A percentile compares a stretch with the other conserved stretches of the same genome.
These are phyloP conservation scores for Cercospora zeae-maydis DNA, from an alignment of 2,329 filamentous ascomycete species.

Conservation along the genomic window DNA sequence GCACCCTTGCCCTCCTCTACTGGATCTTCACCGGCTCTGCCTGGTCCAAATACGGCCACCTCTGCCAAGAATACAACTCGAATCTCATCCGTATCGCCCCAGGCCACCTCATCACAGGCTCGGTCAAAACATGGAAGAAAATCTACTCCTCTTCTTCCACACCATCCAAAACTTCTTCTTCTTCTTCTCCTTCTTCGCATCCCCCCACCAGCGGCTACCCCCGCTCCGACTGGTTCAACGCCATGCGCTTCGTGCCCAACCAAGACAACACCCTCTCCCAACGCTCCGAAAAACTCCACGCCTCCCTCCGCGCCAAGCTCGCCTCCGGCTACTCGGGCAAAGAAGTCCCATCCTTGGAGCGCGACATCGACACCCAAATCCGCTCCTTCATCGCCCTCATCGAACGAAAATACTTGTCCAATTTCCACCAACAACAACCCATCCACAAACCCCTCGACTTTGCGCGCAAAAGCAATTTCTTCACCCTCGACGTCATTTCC, in stretches of 20 bases:
- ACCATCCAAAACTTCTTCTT: neutral
- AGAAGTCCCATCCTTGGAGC: slow-evolving; percentile 11
- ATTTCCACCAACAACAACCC: neutral
- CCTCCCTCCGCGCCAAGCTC: slow-evolving; percentile 6
- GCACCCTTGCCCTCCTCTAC: slow-evolving; percentile 6
- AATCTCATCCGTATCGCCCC: slow-evolving; percentile 10
- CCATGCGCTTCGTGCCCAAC: slow-evolving; percentile 12
- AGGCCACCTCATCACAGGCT: slow-evolving; percentile 11
- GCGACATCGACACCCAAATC: slow-evolving; percentile 11
- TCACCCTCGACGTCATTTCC: slow-evolving; percentile 17
- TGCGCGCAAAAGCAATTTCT: slow-evolving; percentile 11
- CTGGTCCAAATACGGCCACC: slow-evolving; percentile 7
- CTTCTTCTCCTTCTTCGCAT: neutral
- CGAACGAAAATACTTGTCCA: slow-evolving; percentile 8
- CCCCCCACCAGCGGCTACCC: neutral
- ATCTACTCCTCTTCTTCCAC: slow-evolving; percentile 5
- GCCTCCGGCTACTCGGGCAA: slow-evolving; percentile 15
- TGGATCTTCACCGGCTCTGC: slow-evolving; percentile 8
- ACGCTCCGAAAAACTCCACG: slow-evolving; percentile 9
- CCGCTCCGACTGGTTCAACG: slow-evolving; percentile 15
- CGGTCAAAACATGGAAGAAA: slow-evolving; percentile 12
- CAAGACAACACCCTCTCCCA: slow-evolving; percentile 12
- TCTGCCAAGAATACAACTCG: neutral
- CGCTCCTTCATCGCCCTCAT: slow-evolving; percentile 8
- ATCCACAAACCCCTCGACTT: slow-evolving; percentile 5